Evolutionary conservation across 495 filamentous ascomycete species (phyloP).

Genomic region (Trichoderma orchidacearum): DNA sequence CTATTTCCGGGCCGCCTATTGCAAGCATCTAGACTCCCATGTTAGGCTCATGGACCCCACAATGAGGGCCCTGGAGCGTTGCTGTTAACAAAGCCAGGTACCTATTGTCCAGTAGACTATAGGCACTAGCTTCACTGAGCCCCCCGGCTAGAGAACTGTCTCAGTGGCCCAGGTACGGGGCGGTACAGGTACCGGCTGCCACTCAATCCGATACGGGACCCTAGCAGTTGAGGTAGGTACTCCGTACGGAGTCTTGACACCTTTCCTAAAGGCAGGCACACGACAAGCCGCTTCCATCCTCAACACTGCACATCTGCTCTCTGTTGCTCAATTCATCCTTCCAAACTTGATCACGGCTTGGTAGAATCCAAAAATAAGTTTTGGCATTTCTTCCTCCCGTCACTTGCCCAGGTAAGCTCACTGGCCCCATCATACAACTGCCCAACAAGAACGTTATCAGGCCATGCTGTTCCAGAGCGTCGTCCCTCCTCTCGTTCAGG

Average conservation of each 20-base stretch:
- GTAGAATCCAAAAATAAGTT: background rate
- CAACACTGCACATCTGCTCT: background rate
- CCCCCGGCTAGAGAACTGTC: no score
- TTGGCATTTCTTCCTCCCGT: background rate
- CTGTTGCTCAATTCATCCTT: background rate
- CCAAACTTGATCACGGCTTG: background rate
- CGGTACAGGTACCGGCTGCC: no score
- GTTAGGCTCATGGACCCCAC: background rate
- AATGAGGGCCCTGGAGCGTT: background rate
- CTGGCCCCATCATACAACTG: no score
- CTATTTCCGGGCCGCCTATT: background rate
- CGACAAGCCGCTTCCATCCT: background rate
- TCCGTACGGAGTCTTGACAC: background rate
- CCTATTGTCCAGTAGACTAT: no score
- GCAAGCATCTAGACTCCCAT: background rate
- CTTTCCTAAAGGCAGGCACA: background rate
- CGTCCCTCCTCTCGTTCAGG: background rate
- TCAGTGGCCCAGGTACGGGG: no score
- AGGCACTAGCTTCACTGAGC: no score
- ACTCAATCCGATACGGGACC: no score
- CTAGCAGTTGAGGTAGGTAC: background rate
- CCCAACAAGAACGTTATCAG: no score
- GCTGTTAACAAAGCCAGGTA: no score
- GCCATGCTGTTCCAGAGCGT: background rate
- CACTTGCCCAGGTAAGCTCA: background rate